These are phyloP conservation scores for Alternaria burnsii DNA, from an alignment of 2,329 filamentous ascomycete genomes.

Conservation along the genomic window DNA sequence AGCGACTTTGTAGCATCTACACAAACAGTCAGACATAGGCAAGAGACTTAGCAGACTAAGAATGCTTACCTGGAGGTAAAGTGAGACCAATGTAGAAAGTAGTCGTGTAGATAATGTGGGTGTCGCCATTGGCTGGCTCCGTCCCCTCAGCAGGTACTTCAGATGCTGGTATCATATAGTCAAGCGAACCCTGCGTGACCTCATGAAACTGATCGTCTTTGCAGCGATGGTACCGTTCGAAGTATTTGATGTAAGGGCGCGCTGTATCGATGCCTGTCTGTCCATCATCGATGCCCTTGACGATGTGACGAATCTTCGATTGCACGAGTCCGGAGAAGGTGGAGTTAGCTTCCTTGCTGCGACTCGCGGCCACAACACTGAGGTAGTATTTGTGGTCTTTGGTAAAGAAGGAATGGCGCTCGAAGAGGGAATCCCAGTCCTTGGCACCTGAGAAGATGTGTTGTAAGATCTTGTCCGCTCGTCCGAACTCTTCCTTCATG, in stretches of 20 bases:
- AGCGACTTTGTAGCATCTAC: conserved; percentile 71
- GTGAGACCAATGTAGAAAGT: conserved; percentile 95
- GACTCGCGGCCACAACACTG: conserved; percentile 83
- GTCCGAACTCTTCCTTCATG: conserved; percentile 82
- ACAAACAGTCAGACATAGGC: conserved; percentile 16
- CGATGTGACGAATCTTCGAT: conserved; percentile 88
- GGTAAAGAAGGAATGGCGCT: conserved; percentile 93
- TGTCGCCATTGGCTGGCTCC: conserved; percentile 49
- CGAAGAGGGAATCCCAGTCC: conserved; percentile 87
- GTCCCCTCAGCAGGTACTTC: conserved; percentile 57
- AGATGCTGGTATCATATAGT: conserved; percentile 64
- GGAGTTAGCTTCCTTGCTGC: conserved; percentile 82
- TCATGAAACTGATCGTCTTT: conserved; percentile 67
- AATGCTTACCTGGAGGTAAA: conserved; percentile 72
- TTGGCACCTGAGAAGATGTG: conserved; percentile 79
- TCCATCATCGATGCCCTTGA: conserved; percentile 83
- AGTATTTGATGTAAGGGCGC: conserved; percentile 92
- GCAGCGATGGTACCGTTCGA: conserved; percentile 81
- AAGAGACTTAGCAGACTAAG: not conserved
- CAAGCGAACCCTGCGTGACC: conserved; percentile 68
- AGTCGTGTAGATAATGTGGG: conserved; percentile 76
- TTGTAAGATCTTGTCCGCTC: conserved; percentile 78
- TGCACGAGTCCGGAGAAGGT: conserved; percentile 92
- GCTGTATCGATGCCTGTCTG: conserved; percentile 78
- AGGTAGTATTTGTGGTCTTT: conserved; percentile 95